Conservation (phyloP, 768 basidiomycete species). For the Rhizopogon rudus region DNA sequence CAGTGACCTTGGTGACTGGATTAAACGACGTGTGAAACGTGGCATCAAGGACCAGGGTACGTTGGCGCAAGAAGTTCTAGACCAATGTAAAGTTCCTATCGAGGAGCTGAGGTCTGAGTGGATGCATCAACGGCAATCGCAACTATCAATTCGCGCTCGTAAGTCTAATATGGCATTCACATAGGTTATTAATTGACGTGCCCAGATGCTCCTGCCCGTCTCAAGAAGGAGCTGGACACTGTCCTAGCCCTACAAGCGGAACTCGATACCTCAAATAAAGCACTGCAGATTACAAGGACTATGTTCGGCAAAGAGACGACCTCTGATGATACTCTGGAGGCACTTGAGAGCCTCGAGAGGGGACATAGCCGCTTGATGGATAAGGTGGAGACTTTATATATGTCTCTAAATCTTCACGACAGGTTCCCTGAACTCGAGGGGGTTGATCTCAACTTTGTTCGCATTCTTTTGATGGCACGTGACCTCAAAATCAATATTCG, state of each 20-base stretch:
- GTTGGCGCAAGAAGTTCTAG: background rate
- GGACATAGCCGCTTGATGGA: slow-evolving; percentile 16
- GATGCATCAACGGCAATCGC: background rate
- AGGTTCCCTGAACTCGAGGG: slow-evolving; percentile 29
- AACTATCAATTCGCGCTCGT: slow-evolving; percentile 5
- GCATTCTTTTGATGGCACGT: slow-evolving; percentile 26
- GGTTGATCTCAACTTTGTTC: slow-evolving; percentile 25
- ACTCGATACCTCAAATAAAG: slow-evolving; percentile 19
- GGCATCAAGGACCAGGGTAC: slow-evolving; percentile 11
- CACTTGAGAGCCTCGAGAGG: slow-evolving; percentile 15
- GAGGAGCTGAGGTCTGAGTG: slow-evolving; percentile 1
- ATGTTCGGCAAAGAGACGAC: slow-evolving; percentile 3
- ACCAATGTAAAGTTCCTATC: background rate
- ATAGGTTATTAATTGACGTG: slow-evolving; percentile 15
- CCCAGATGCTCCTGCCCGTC: slow-evolving; percentile 21
- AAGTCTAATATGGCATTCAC: background rate
- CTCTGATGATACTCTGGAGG: slow-evolving; percentile 3
- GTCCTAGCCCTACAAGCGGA: slow-evolving; percentile 27
- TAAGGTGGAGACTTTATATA: slow-evolving; percentile 28
- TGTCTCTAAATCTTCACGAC: slow-evolving; percentile 28
- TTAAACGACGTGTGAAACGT: slow-evolving; percentile 15
- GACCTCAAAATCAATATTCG: slow-evolving; percentile 37
- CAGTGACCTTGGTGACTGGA: slow-evolving; percentile 30
- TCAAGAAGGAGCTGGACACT: slow-evolving; percentile 30
- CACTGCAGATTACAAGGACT: slow-evolving; percentile 9